These are phyloP conservation scores for Suillus discolor DNA, from an alignment of 768 basidiomycete species.

Conservation along the genomic window DNA sequence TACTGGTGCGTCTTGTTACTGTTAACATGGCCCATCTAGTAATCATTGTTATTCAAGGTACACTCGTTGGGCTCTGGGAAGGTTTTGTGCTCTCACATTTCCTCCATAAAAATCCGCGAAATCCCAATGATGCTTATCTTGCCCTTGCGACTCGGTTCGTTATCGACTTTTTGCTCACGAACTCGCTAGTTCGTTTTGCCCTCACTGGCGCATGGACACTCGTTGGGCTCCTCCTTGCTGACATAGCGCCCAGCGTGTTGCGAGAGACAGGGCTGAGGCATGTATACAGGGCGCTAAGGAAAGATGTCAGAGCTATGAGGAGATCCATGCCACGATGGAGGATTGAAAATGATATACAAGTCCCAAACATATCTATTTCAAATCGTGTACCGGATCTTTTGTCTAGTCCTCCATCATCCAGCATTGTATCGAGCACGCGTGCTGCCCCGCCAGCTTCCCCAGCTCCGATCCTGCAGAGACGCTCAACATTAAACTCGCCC, in stretches of 20 bases:
- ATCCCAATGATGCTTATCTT: constrained; percentile 68
- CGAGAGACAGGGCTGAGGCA: constrained; percentile 43
- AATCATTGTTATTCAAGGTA: constrained; percentile 36
- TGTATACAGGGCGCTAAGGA: constrained; percentile 40
- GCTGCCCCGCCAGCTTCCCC: constrained; percentile 27
- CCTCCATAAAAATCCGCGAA: constrained; percentile 58
- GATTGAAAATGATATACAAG: constrained; percentile 29
- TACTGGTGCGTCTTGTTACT: constrained; percentile 26
- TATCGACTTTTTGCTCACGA: constrained; percentile 69
- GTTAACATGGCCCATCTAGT: background rate
- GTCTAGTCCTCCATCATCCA: constrained; percentile 18
- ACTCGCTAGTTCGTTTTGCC: constrained; percentile 45
- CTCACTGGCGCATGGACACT: constrained; percentile 55
- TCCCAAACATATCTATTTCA: constrained; percentile 1
- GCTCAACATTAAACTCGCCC: constrained; percentile 15
- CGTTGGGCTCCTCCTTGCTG: constrained; percentile 56
- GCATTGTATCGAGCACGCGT: constrained; percentile 13
- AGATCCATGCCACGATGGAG: constrained; percentile 34
- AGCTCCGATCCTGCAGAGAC: constrained; percentile 11
- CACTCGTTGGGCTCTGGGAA: constrained; percentile 81
- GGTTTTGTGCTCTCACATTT: constrained; percentile 76
- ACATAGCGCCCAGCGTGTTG: constrained; percentile 50
- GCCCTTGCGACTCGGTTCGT: constrained; percentile 67
- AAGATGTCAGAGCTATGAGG: constrained; percentile 33
- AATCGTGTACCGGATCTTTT: background rate